Evolutionary conservation across 495 filamentous ascomycete species (phyloP), one percentile per base, ranked within the genome.

Genomic region (Cercophora newfieldiana): DNA sequence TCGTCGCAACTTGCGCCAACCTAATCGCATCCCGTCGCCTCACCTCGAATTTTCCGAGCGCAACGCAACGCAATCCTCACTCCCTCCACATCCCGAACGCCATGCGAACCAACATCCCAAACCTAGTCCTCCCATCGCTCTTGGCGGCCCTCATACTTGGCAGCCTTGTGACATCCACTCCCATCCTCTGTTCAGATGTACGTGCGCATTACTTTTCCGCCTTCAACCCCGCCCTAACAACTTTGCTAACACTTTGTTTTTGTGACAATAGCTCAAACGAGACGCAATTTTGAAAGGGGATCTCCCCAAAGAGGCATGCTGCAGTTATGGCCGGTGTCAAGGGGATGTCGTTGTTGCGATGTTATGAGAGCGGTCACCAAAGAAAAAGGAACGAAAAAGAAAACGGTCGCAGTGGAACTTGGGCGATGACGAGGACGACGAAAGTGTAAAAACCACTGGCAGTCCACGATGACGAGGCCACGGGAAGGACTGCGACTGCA

Each of bases 251-350:
- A n/a, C n/a, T n/a, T n/a, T n/a, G n/a, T n/a, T 24, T 16, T 12
- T 8, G 4, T 58, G 18, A 14, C 3, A 49, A 21, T 66, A 83
- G 82, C 68, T 66, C 29, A 79, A 75, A 66, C 75, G 81, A 71
- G 82, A 85, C 71, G 72, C 72, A 12, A 82, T 83, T 54, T 73
- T 83, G 30, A 75, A 64, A 25, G 81, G 81, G 25, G 72, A 77
- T 21, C 70, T 82, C 44, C 72, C 77, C 8, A 78, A 80, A 30
- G 79, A 80, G 29, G 79, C 75, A 7, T 83, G 82, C 68, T 85
- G 82, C 67, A 78, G 74, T 59, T 85, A 85, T 60, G 81, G 82
- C 12, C 67, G 76, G 2, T 83, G 81, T 63, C 75, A 77, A 58
- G 75, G 78, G 19, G 77, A 80, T 51, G 81, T 84, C 21, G 81